Evolutionary conservation across 1,284 basidiomycete genomes (phyloP), one percentile per base, ranked within the genome.

Genomic region (Athelia psychrophila): DNA sequence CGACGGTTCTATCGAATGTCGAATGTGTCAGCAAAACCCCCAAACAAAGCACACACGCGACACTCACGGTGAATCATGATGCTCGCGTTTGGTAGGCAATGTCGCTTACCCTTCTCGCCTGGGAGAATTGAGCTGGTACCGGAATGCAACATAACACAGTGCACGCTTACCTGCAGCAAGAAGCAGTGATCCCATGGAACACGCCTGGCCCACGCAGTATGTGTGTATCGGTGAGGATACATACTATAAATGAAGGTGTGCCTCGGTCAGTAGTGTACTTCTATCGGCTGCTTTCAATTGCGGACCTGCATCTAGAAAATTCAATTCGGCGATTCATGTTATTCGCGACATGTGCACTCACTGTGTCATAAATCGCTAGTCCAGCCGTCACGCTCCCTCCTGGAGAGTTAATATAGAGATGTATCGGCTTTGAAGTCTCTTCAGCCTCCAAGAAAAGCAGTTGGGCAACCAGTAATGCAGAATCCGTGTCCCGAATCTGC

Each of bases 1-100:
- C 19, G 93, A 95, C 0, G 94, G 95, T 71, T 97, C 93, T 96
- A 64, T 27, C 49, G 44, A 47, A 18, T n/a, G 50, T 51, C 45
- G 59, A 44, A 52, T 44, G 27, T 49, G 52, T 51, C 47, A 54
- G 52, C 53, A 36, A 36, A 52, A 30, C 5, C 27, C 6, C 27
- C 13, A 30, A 30, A 30, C 13, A 30, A 49, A 45, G 54, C 56
- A 55, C 52, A 46, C 38, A 44, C 44, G 30, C 30, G 45, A 48
- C 23, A 77, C 92, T 67, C 68, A 94, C 93, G 94, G 68, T 97
- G 94, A 49, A 97, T 97, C 94, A 97, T 97, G 60, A 97, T 93
- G 64, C 88, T 93, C 19, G 93, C 87, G 64, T 97, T 91, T 10
- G 93, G 93, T 47, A 97, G 79, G 58, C 89, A 89, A 64, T 93